phyloP scores from a whole-genome alignment of 2,329 filamentous ascomycete genomes.

The Diaporthe eres region DNA sequence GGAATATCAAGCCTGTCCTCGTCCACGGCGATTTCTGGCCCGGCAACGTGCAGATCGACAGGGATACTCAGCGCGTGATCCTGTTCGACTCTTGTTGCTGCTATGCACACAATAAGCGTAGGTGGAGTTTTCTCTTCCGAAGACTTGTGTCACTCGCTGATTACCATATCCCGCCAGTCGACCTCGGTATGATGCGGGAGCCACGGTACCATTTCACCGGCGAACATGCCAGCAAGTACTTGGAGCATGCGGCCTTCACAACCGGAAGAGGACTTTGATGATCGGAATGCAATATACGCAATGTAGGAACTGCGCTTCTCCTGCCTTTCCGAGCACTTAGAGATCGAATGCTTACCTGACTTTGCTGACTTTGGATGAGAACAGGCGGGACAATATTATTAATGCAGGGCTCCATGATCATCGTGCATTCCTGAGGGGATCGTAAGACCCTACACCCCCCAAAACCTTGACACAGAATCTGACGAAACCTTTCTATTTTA shows the following conservation, averaged over 20 bases:
- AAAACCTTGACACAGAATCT: not conserved
- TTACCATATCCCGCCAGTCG: not conserved
- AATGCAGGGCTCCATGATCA: constrained; percentile 3
- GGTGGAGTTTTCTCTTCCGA: not conserved
- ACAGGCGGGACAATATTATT: constrained; percentile 7
- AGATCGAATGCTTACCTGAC: not conserved
- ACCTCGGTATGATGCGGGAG: constrained; percentile 10
- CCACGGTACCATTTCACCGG: not conserved
- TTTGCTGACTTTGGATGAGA: not conserved
- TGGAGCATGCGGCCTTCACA: not conserved
- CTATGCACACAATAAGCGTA: constrained; percentile 60
- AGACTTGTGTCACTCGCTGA: not conserved
- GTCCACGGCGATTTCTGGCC: constrained; percentile 62
- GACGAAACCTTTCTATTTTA: not conserved
- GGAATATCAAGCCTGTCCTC: constrained; percentile 57
- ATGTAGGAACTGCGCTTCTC: not conserved
- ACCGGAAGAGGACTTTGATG: constrained; percentile 8
- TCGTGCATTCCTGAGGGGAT: not conserved
- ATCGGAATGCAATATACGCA: not conserved
- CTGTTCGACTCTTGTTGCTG: constrained; percentile 58
- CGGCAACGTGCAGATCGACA: constrained; percentile 53
- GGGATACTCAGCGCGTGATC: constrained; percentile 48
- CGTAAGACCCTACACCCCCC: not conserved
- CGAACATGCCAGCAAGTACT: not conserved
- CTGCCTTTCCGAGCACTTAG: not conserved